phyloP scores from a whole-genome alignment of 2,329 filamentous ascomycete species.

The Claviceps humidiphila region DNA sequence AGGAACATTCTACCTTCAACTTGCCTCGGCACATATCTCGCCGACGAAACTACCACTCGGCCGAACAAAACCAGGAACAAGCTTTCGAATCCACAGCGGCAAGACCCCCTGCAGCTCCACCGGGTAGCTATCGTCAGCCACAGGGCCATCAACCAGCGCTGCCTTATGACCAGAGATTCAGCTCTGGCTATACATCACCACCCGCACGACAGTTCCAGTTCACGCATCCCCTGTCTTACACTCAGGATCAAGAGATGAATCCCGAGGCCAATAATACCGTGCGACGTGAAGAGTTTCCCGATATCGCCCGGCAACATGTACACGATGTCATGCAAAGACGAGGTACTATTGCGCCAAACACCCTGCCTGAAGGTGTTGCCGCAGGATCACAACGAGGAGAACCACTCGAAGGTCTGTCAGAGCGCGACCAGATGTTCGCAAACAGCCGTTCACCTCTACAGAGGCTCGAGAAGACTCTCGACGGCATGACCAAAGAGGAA shows the following conservation, averaged over 20 bases:
- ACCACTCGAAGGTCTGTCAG: slow-evolving; percentile 24
- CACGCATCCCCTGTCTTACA: background rate
- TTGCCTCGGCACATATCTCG: slow-evolving; percentile 8
- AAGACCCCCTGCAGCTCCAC: slow-evolving; percentile 39
- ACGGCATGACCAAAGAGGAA: slow-evolving; percentile 91
- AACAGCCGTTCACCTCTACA: slow-evolving; percentile 82
- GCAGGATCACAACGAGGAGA: slow-evolving; percentile 22
- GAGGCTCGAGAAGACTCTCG: slow-evolving; percentile 79
- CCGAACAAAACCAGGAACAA: slow-evolving; percentile 24
- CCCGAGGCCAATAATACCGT: slow-evolving; percentile 14
- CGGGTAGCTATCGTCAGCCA: slow-evolving; percentile 41
- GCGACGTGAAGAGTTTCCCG: slow-evolving; percentile 5
- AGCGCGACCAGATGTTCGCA: slow-evolving; percentile 50
- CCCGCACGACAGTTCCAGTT: background rate
- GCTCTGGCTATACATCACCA: slow-evolving; percentile 5
- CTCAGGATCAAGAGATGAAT: slow-evolving; percentile 13
- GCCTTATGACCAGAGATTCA: slow-evolving; percentile 12
- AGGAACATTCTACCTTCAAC: slow-evolving; percentile 24
- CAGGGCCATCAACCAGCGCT: slow-evolving; percentile 18
- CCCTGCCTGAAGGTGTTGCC: slow-evolving; percentile 9
- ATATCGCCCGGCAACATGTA: slow-evolving; percentile 7
- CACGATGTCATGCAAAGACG: slow-evolving; percentile 12
- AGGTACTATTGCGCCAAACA: slow-evolving; percentile 8
- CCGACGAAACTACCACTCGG: slow-evolving; percentile 9
- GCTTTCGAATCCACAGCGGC: slow-evolving; percentile 14